A percentile compares a stretch with the other conserved stretches of the same genome.
These are phyloP conservation scores for Colletotrichum sidae DNA, from an alignment of 2,329 filamentous ascomycete genomes.

Conservation along the genomic window DNA sequence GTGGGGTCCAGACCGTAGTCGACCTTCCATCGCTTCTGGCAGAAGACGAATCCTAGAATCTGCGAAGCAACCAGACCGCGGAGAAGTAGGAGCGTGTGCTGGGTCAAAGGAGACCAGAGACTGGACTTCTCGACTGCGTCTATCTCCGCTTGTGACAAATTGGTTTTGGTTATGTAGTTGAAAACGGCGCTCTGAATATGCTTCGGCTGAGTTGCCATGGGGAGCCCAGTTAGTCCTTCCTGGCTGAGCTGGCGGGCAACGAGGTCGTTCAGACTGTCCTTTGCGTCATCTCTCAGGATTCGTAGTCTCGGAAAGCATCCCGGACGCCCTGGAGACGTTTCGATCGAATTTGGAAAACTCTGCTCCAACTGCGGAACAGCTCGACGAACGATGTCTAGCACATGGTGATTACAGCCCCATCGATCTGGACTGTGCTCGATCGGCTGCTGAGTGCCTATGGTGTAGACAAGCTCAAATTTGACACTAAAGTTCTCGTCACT, in stretches of 20 bases:
- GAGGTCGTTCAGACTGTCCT: constrained; percentile 42
- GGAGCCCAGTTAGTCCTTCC: constrained; percentile 54
- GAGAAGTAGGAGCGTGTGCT: constrained; percentile 57
- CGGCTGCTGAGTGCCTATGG: constrained; percentile 63
- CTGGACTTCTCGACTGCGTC: constrained; percentile 46
- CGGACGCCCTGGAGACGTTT: constrained; percentile 47
- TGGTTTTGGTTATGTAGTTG: constrained; percentile 56
- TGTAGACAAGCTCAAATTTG: constrained; percentile 73
- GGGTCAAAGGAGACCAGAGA: constrained; percentile 51
- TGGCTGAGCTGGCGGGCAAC: constrained; percentile 56
- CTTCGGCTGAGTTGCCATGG: constrained; percentile 51
- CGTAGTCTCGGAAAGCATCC: constrained; percentile 62
- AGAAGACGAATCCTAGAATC: constrained; percentile 64
- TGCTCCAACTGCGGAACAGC: constrained; percentile 46
- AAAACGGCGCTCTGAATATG: constrained; percentile 46
- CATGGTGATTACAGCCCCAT: constrained; percentile 66
- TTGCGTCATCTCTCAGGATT: constrained; percentile 53
- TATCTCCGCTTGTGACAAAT: constrained; percentile 47
- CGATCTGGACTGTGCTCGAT: constrained; percentile 66
- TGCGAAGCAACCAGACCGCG: constrained; percentile 67
- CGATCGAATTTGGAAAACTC: constrained; percentile 52
- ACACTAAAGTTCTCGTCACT: constrained; percentile 72
- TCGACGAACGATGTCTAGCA: constrained; percentile 58
- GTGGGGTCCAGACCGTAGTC: constrained; percentile 68
- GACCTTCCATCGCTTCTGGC: constrained; percentile 72